Base-by-base conservation (phyloP, 176 grass and related monocot species). In the Pontederia paniculata region DNA sequence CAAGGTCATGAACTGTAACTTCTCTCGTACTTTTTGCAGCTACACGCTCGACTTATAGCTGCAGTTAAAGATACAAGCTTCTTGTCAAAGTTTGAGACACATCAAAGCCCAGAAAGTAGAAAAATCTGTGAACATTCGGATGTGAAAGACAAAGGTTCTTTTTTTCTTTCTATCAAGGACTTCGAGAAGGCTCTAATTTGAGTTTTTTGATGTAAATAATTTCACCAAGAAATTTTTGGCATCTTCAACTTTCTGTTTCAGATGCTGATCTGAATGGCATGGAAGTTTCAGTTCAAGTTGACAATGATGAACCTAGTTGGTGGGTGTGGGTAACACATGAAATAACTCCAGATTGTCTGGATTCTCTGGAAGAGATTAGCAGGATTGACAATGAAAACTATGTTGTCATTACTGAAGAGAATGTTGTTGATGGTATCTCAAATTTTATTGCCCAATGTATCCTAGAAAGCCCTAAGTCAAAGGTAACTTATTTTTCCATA, bases 341-440 rank as follows among this genome's bases (percentile, higher is more conserved):
- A 54, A 73, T 52, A 9, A 31, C 73, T 69, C 45, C 63, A 46
- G 42, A 73, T 15, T 85, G 77, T 74, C 48, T 76, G 28, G 28
- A 37, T 6, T 37, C 28, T 37, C 28, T 37, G 73, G 93, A 97
- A 74, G 93, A 97, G 71, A 74, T 89, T 55, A 88, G 93, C 74
- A 74, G 74, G 25, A 88, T 97, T 52, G 86, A 97, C 78, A 62
- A 97, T 17, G 83, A 89, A 70, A 90, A 76, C 79, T 97, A 97
- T 84, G 83, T 90, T 15, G 76, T 97, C 48, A 69, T 97, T 55
- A 88, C 65, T 74, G 86, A 90, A 67, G 83, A 90, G 3, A 82
- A 97, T 55, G 79, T 97, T 13, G 70, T 97, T 19, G 93, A 97
- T 74, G 83, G 83, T 50, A 76, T 97, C 57, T 80, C 91, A 14